Evolutionary conservation across 768 basidiomycete genomes (phyloP).

Genomic region (Astraeus odoratus): DNA sequence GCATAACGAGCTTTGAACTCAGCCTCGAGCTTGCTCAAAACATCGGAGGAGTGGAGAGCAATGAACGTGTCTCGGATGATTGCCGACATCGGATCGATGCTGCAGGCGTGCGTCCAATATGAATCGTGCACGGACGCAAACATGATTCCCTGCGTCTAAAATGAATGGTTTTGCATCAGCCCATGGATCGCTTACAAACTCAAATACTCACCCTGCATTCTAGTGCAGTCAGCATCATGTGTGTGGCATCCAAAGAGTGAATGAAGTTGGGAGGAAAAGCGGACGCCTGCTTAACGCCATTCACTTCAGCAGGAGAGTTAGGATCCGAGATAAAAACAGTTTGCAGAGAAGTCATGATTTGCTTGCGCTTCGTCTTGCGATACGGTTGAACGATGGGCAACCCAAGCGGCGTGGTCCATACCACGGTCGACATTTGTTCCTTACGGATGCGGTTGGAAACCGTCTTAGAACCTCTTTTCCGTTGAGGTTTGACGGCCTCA

Average conservation of each 20-base stretch:
- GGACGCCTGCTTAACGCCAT: constrained; percentile 80
- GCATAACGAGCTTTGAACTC: constrained; percentile 84
- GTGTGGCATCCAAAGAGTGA: constrained; percentile 94
- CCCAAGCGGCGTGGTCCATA: constrained; percentile 96
- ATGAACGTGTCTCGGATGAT: constrained; percentile 93
- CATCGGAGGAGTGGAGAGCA: constrained; percentile 81
- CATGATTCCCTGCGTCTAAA: constrained; percentile 61
- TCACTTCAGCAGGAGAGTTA: constrained; percentile 68
- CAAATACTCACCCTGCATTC: constrained; percentile 62
- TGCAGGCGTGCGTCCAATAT: constrained; percentile 94
- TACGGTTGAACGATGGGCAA: constrained; percentile 96
- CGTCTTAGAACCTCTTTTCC: constrained; percentile 7
- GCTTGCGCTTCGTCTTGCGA: constrained; percentile 73
- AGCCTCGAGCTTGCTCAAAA: constrained; percentile 60
- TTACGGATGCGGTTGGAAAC: constrained; percentile 44
- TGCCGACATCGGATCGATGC: constrained; percentile 81
- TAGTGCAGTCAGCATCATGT: constrained; percentile 96
- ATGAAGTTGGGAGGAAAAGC: constrained; percentile 99
- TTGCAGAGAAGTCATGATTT: constrained; percentile 80
- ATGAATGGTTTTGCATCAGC: constrained; percentile 5
- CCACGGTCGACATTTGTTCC: constrained; percentile 92
- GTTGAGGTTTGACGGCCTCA: constrained; percentile 28
- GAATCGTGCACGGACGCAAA: constrained; percentile 99
- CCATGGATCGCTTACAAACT: background rate
- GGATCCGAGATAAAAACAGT: constrained; percentile 89